Evolutionary conservation across 2,329 filamentous ascomycete species (phyloP).

Genomic region (Claviceps pazoutovae): DNA sequence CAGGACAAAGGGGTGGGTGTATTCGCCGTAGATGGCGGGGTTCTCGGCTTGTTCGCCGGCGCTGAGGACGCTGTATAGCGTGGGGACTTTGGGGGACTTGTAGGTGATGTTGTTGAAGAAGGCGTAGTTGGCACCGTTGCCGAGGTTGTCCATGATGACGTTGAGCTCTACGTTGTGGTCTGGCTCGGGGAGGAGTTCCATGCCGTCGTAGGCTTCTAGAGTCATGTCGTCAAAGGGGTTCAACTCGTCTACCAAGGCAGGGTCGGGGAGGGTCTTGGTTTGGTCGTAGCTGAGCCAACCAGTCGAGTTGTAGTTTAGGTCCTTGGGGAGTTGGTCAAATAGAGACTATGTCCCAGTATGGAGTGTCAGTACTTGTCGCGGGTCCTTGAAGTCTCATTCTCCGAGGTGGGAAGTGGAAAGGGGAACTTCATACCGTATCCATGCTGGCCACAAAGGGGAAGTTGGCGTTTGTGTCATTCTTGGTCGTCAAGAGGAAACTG

Average conservation of each 20-base stretch:
- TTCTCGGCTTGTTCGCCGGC: constrained; percentile 45
- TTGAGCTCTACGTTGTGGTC: constrained; percentile 50
- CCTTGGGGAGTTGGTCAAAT: constrained; percentile 54
- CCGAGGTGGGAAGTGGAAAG: not conserved
- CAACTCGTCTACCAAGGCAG: constrained; percentile 46
- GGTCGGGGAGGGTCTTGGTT: constrained; percentile 28
- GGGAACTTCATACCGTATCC: constrained; percentile 38
- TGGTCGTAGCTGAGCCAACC: constrained; percentile 49
- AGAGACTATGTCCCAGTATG: constrained; percentile 30
- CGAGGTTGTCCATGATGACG: constrained; percentile 47
- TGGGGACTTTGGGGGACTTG: constrained; percentile 58
- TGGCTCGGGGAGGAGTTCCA: constrained; percentile 44
- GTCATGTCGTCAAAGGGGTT: constrained; percentile 60
- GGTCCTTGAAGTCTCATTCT: not conserved
- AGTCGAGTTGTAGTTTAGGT: constrained; percentile 54
- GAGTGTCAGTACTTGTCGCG: not conserved
- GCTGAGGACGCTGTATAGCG: constrained; percentile 62
- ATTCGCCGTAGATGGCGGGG: constrained; percentile 48
- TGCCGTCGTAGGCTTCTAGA: constrained; percentile 54
- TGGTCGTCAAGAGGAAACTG: constrained; percentile 48
- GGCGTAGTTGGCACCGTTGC: constrained; percentile 46
- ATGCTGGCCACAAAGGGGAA: constrained; percentile 56
- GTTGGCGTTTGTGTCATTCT: constrained; percentile 46
- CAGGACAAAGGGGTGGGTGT: constrained; percentile 54
- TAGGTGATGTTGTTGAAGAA: constrained; percentile 73